A percentile compares a stretch with the other conserved stretches of the same genome.
These are phyloP conservation scores for Pseudonitzschia delicatissima DNA, from an alignment of 108 stramenopile species.

Conservation along the genomic window DNA sequence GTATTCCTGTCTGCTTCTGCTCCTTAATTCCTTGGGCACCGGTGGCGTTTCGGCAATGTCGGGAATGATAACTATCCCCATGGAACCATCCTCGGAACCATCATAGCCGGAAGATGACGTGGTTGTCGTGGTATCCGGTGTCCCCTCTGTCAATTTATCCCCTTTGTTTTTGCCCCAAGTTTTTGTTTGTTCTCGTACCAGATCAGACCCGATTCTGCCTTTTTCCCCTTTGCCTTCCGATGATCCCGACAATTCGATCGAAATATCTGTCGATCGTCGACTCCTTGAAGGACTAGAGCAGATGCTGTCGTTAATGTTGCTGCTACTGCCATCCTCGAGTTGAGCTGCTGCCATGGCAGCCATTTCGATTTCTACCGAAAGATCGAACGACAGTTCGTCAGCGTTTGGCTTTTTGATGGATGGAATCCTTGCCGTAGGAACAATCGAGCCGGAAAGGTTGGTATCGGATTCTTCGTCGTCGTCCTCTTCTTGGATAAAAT, in stretches of 20 bases:
- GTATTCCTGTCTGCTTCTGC: neutral
- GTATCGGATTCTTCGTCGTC: neutral
- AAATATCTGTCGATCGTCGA: too few species aligned
- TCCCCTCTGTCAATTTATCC: neutral
- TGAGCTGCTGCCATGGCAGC: neutral
- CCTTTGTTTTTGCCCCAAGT: too few species aligned
- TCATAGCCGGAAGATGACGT: too few species aligned
- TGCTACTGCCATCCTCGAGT: neutral
- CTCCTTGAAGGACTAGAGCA: too few species aligned
- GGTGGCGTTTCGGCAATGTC: neutral
- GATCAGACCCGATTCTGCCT: too few species aligned
- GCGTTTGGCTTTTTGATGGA: too few species aligned
- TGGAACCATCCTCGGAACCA: neutral
- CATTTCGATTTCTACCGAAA: neutral
- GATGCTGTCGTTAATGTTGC: neutral
- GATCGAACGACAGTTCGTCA: too few species aligned
- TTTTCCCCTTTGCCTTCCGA: too few species aligned
- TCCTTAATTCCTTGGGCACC: neutral
- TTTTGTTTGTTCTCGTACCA: too few species aligned
- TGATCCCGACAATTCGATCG: too few species aligned
- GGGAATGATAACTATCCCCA: neutral
- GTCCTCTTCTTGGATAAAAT: neutral
- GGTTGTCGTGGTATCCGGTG: neutral
- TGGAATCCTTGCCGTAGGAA: too few species aligned
- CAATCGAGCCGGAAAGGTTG: too few species aligned